Conservation (phyloP, 768 basidiomycete species). For the Rhodocollybia butyracea region DNA sequence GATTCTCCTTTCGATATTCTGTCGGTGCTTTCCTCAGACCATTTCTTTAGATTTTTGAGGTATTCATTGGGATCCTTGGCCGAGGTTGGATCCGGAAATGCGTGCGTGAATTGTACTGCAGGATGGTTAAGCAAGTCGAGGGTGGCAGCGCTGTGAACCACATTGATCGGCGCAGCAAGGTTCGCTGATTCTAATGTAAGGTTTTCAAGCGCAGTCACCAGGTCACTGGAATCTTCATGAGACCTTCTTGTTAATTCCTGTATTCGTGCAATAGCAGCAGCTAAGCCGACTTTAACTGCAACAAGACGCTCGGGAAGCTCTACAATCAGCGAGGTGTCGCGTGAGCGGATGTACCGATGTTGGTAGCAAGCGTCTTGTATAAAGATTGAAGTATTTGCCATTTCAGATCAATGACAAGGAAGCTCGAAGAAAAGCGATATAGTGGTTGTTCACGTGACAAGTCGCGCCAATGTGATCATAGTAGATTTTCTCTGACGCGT, state of each 20-base stretch:
- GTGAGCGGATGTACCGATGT: constrained; percentile 76
- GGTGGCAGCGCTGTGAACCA: constrained; percentile 52
- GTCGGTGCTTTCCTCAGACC: constrained; percentile 56
- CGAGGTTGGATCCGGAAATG: constrained; percentile 17
- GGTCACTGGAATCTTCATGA: constrained; percentile 31
- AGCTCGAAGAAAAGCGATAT: neutral
- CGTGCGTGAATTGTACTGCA: constrained; percentile 74
- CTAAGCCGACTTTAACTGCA: constrained; percentile 79
- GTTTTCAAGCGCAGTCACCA: constrained; percentile 43
- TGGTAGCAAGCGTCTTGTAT: constrained; percentile 72
- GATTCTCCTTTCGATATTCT: constrained; percentile 60
- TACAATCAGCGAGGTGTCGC: constrained; percentile 73
- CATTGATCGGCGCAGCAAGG: constrained; percentile 16
- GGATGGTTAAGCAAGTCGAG: constrained; percentile 54
- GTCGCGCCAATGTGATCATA: no score
- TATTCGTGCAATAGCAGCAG: constrained; percentile 74
- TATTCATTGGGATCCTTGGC: constrained; percentile 67
- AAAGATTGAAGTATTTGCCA: constrained; percentile 28
- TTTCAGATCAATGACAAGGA: neutral
- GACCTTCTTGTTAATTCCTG: constrained; percentile 34
- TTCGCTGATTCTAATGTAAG: constrained; percentile 29
- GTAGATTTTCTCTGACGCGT: no score
- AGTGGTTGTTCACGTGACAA: no score
- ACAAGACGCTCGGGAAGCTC: constrained; percentile 88
- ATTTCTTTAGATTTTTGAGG: constrained; percentile 56